phyloP scores from a whole-genome alignment of 192 early-diverging fungal species.

The Podochytrium sp. region DNA sequence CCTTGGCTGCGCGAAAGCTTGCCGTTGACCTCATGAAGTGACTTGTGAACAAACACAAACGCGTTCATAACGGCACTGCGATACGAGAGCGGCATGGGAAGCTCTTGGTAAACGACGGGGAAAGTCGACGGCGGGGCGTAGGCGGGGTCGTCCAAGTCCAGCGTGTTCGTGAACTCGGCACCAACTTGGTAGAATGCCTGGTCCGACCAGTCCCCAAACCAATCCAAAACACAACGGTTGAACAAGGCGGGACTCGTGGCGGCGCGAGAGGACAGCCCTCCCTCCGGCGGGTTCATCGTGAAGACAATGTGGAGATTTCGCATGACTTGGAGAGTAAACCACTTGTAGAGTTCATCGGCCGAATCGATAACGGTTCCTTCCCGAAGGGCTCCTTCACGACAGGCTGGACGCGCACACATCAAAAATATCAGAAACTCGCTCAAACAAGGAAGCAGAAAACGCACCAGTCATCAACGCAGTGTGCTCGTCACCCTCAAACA shows the following conservation, averaged over 20 bases:
- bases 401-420: no score
- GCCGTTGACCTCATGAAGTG: slow-evolving; percentile 83
- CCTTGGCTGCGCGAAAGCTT: slow-evolving; percentile 83
- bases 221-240: slow-evolving; percentile 99
- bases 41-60: slow-evolving; percentile 91
- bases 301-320: slow-evolving; percentile 98
- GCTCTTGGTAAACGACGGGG: slow-evolving; percentile 74
- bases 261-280: slow-evolving; percentile 85
- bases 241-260: slow-evolving; percentile 99
- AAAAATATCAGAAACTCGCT: no score
- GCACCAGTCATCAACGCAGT: slow-evolving; percentile 94
- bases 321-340: slow-evolving; percentile 97
- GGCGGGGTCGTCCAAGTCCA: slow-evolving; percentile 81
- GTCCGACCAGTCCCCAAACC: slow-evolving; percentile 99
- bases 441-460: no score
- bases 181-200: slow-evolving; percentile 99
- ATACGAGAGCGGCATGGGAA: slow-evolving; percentile 73
- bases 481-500: slow-evolving; percentile 99
- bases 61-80: slow-evolving; percentile 88
- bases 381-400: slow-evolving; percentile 90
- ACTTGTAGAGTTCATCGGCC: slow-evolving; percentile 93
- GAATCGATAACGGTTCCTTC: slow-evolving; percentile 95
- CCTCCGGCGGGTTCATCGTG: slow-evolving; percentile 99
- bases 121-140: slow-evolving; percentile 74
- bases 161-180: slow-evolving; percentile 86